Evolutionary conservation across 1,284 basidiomycete genomes (phyloP), one percentile per base, ranked within the genome.

Genomic region (Trichosporon ovoides): DNA sequence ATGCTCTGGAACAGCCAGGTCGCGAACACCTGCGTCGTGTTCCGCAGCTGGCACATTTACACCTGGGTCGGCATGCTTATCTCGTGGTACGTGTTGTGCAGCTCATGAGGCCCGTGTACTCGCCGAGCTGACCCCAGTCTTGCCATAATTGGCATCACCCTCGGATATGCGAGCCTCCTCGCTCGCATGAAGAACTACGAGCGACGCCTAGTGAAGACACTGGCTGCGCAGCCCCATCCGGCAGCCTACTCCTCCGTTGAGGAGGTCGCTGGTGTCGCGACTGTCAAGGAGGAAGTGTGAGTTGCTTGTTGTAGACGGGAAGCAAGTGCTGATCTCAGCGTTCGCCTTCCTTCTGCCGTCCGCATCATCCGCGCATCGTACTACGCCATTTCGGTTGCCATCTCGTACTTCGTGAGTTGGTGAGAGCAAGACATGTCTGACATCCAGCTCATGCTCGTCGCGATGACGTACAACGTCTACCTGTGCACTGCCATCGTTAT

Each of bases 381-480:
- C 33, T 78, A 76, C 53, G 72, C 75, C 4, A 20, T 67, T 3
- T 68, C 71, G 1, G 72, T 76, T 2, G 71, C 67, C 14, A 66
- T 77, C 12, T 73, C 74, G 2, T 78, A 74, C 67, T 77, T 73
- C 60, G 76, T 76, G 59, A 60, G 76, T 24, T 0, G 18, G 14
- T 20, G 10, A 7, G 11, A 14, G 5, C 9, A 0, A 11, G 5
- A 19, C 16, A 20, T 4, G 35, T 20, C 50, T 46, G 36, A 36
- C 43, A 11, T 9, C n/a, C 58, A 77, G 75, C 69, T 79, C 60
- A 79, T 79, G 78, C 68, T 79, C 38, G 78, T 78, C 31, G 75
- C 78, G 9, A 79, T 79, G 78, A 77, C 77, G 6, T 79, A 76
- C 68, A 76, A 77, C 57, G 72, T 72, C 14, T 79, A 68, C 59